Percentiles rank a stretch among this genome's conserved stretches.
These are phyloP conservation scores for Solanum habrochaites DNA, from an alignment of 257 asterid species.

Conservation along the genomic window DNA sequence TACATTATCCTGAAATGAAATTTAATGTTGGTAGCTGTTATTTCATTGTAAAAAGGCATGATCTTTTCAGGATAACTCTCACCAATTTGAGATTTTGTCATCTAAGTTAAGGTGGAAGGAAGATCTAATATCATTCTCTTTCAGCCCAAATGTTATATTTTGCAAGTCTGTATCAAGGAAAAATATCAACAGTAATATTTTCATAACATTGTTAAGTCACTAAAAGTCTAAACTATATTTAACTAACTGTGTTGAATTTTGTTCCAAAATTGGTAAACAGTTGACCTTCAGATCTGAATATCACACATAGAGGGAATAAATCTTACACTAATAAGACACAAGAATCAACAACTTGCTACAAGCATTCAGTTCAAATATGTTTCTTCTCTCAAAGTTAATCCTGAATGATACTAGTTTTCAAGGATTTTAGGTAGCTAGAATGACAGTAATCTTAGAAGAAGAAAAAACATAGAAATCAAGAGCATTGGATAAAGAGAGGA, in stretches of 20 bases:
- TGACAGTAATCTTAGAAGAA: not conserved
- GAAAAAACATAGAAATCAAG: not conserved
- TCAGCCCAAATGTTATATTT: not conserved
- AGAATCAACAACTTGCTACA: not conserved
- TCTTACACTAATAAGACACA: not conserved
- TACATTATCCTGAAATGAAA: not conserved
- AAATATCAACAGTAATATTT: not conserved
- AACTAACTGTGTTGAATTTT: not conserved
- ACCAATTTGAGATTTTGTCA: not conserved
- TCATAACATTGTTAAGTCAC: not conserved
- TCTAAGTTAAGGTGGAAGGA: not conserved
- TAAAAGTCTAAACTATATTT: not conserved
- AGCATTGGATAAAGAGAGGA: not conserved
- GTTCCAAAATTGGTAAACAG: not conserved
- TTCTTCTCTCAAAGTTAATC: not conserved
- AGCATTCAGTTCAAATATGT: not conserved
- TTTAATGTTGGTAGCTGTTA: not conserved
- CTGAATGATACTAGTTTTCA: not conserved
- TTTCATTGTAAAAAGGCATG: not conserved
- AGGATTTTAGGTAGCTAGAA: not conserved
- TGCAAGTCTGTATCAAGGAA: not conserved
- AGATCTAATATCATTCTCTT: not conserved
- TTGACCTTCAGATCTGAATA: not conserved
- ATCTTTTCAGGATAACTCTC: not conserved
- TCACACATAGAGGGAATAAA: not conserved